These are phyloP conservation scores for Casuarina equisetifolia DNA, from an alignment of 306 rosid species.

Conservation along the genomic window DNA sequence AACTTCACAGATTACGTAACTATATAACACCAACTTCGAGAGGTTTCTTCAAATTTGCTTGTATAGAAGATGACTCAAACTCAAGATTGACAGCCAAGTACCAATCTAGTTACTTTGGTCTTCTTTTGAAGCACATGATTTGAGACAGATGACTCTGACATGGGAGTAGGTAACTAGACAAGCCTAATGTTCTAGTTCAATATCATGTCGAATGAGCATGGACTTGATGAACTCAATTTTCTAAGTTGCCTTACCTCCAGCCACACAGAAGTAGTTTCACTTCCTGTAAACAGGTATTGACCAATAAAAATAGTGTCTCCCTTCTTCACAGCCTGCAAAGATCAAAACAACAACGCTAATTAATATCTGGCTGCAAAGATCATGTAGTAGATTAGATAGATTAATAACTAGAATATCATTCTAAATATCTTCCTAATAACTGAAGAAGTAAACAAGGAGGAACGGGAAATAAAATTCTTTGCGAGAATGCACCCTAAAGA, in stretches of 20 bases:
- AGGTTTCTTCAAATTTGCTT: neutral
- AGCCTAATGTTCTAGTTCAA: neutral
- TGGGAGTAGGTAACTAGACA: conserved; percentile 2
- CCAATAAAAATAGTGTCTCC: conserved; percentile 55
- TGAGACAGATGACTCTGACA: neutral
- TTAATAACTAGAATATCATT: neutral
- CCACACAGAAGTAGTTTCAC: conserved; percentile 57
- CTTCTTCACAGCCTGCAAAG: conserved; percentile 45
- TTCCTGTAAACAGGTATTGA: conserved; percentile 56
- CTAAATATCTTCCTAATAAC: neutral
- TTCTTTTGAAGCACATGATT: neutral
- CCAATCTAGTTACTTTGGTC: neutral
- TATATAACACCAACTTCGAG: neutral
- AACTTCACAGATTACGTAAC: neutral
- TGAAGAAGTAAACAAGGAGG: neutral
- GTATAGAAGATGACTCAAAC: neutral
- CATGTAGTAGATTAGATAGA: neutral
- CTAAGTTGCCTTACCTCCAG: conserved; percentile 39
- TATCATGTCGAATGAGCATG: neutral
- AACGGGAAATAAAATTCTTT: neutral
- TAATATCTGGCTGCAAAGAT: neutral
- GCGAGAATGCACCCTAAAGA: neutral
- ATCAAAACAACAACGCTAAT: conserved; percentile 9
- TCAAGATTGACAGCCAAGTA: neutral
- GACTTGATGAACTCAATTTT: conserved; percentile 6